Conservation (phyloP, 192 early-diverging fungal genomes). For the Funneliformis mosseae region DNA sequence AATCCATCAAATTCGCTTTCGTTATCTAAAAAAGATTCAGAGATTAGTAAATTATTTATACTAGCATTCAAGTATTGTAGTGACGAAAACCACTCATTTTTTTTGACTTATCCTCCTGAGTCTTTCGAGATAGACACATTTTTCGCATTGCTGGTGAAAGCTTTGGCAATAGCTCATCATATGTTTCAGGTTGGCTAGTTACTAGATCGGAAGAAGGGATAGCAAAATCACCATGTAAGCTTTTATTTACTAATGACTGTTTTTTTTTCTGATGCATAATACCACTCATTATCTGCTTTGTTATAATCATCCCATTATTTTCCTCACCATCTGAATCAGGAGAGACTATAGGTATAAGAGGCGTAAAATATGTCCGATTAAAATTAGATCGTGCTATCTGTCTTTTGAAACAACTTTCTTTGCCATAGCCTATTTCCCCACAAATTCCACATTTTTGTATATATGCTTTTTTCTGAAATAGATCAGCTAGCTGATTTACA, state of each 20-base stretch:
- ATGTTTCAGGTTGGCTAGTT: not conserved
- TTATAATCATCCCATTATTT: not conserved
- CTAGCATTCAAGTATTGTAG: not conserved
- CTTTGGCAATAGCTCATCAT: not conserved
- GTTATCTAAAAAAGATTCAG: slow-evolving; percentile 4
- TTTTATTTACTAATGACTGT: not conserved
- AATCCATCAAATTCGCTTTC: too few species aligned
- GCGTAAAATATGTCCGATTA: too few species aligned
- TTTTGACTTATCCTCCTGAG: not conserved
- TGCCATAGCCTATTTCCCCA: not conserved
- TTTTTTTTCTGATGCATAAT: slow-evolving; percentile 9
- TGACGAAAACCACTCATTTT: not conserved
- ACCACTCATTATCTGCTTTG: not conserved
- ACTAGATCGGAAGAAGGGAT: too few species aligned
- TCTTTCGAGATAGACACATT: not conserved
- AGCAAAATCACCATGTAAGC: too few species aligned
- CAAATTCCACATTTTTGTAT: not conserved
- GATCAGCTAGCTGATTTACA: not conserved
- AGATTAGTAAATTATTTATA: not conserved
- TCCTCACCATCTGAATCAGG: not conserved
- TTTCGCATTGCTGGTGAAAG: too few species aligned
- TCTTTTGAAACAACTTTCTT: not conserved
- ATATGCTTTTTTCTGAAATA: not conserved
- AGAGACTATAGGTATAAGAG: not conserved
- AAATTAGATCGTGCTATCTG: too few species aligned